phyloP scores from a whole-genome alignment of 306 rosid genomes.

The Rosa persica region DNA sequence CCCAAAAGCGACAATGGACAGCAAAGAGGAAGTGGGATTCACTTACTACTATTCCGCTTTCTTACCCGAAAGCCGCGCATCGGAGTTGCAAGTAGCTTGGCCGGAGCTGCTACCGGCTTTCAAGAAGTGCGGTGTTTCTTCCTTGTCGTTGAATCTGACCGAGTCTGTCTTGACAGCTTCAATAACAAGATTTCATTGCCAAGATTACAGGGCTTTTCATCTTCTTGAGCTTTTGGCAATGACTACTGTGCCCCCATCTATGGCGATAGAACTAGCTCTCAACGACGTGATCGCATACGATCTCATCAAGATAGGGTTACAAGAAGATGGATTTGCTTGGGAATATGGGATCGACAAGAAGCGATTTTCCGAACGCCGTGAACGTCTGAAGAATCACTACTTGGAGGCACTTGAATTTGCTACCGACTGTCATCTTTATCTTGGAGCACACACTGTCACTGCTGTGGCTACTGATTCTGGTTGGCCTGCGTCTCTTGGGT shows the following conservation, averaged over 20 bases:
- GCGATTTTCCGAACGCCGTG: not conserved
- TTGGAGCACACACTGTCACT: not conserved
- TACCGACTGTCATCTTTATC: not conserved
- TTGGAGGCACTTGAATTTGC: not conserved
- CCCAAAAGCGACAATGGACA: not conserved
- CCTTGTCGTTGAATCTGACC: not conserved
- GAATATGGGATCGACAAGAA: not conserved
- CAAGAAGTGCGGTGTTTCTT: not conserved
- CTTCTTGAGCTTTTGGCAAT: not conserved
- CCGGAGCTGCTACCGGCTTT: not conserved
- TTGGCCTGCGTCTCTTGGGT: not conserved
- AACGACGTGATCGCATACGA: not conserved
- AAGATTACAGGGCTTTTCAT: not conserved
- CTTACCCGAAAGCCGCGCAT: not conserved
- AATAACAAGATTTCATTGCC: not conserved
- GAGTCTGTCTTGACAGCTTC: not conserved
- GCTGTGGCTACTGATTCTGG: not conserved
- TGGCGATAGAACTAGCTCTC: not conserved
- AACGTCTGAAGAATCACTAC: not conserved
- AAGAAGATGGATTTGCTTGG: not conserved
- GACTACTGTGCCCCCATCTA: not conserved
- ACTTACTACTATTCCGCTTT: no score
- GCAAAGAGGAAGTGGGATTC: not conserved
- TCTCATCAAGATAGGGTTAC: not conserved
- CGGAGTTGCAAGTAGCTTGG: not conserved